Evolutionary conservation across 345 rosid species (phyloP), one percentile per base, ranked within the genome.

Genomic region (Ceriops zippeliana): DNA sequence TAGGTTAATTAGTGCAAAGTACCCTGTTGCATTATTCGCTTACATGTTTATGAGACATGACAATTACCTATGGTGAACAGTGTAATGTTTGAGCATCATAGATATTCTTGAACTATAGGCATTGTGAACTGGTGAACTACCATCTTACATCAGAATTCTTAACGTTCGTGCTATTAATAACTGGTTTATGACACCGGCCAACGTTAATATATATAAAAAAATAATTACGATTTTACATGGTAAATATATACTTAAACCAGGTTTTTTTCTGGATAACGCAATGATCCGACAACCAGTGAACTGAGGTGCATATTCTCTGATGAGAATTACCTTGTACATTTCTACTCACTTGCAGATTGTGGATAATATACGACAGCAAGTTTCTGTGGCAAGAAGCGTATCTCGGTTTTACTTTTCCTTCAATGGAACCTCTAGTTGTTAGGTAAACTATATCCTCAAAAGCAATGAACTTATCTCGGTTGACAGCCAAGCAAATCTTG

Each of bases 1-100:
- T 56, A 38, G 70, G 70, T 65, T 24, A 68, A 52, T 10, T 47
- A 49, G 52, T 62, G 61, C 24, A 46, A 11, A 62, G 62, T 73
- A 42, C 54, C 57, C 21, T 32, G 58, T 66, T 70, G 62, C 70
- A 51, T 49, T 34, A 10, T 62, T 7, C 6, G 6, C 54, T 71
- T 21, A 49, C 63, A 76, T 56, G 58, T 32, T 67, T 57, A 27
- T 28, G 52, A 47, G 32, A 53, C 22, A 37, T 27, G n/a, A 26
- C 20, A 61, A 57, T 65, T 60, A 70, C 53, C 66, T 49, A 35
- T 7, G 5, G 20, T 20, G 58, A 2, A 31, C 11, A 24, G 13
- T 0, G 6, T 38, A 37, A 52, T 30, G 32, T 58, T 46, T 61
- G 53, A 24, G 66, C 53, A 69, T 66, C 52, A 58, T 24, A 30